These are phyloP conservation scores for Prorocentrum cordatum DNA, from an alignment of 169 alveolate genomes.

Conservation along the genomic window DNA sequence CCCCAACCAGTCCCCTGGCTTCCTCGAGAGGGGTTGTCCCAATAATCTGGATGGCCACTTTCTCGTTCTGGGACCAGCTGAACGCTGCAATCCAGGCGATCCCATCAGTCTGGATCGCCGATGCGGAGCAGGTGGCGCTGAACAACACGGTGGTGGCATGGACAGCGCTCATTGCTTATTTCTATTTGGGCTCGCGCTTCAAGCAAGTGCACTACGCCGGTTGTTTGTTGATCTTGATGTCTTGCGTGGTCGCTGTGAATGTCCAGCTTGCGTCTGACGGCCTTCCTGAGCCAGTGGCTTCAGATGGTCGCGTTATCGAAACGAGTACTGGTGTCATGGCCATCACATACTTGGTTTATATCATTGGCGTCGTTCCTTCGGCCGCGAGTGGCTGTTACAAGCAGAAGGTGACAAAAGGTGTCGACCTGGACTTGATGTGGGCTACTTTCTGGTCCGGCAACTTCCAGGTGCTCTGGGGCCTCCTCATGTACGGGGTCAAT, in stretches of 20 bases:
- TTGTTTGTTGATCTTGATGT: neutral
- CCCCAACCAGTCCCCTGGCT: no score
- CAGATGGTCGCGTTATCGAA: neutral
- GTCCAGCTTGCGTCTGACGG: constrained; percentile 8
- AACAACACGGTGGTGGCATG: neutral
- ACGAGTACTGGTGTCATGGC: neutral
- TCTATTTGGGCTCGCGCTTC: constrained; percentile 46
- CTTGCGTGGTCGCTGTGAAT: neutral
- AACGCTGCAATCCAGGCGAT: neutral
- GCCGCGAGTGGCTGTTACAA: constrained; percentile 4
- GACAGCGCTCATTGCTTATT: neutral
- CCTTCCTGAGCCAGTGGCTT: neutral
- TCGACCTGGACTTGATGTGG: constrained; percentile 16
- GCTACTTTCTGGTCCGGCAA: constrained; percentile 5
- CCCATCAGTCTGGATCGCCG: neutral
- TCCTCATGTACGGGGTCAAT: neutral
- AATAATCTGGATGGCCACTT: neutral
- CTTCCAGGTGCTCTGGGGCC: constrained; percentile 5
- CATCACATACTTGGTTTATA: neutral
- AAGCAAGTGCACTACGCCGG: constrained; percentile 55
- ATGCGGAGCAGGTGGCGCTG: neutral
- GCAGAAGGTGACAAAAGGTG: constrained; percentile 15
- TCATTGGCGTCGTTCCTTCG: neutral
- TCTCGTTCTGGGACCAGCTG: neutral
- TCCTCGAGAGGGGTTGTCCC: no score